phyloP scores from a whole-genome alignment of 495 filamentous ascomycete genomes.

The Penicillium egyptiacum region DNA sequence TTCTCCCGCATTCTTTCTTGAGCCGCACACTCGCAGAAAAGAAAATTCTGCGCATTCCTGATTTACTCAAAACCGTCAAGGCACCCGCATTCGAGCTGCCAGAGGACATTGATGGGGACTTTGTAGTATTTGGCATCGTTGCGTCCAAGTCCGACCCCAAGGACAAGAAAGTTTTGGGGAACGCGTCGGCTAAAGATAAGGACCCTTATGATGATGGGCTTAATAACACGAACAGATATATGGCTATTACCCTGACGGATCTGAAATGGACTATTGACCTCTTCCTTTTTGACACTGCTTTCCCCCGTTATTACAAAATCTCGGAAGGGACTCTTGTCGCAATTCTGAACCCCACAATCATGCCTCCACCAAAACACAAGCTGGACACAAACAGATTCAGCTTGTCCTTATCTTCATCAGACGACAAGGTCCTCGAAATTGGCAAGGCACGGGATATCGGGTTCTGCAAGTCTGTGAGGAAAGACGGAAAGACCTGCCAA shows the following conservation, averaged over 20 bases:
- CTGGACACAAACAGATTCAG: slow-evolving; percentile 79
- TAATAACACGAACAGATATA: slow-evolving; percentile 73
- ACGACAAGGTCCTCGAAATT: slow-evolving; percentile 87
- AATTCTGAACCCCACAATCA: slow-evolving; percentile 87
- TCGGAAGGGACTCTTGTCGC: slow-evolving; percentile 83
- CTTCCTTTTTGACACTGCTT: slow-evolving; percentile 88
- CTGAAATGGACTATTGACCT: slow-evolving; percentile 88
- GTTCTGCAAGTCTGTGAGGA: slow-evolving; percentile 81
- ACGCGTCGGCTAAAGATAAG: slow-evolving; percentile 40
- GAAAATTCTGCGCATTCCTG: slow-evolving; percentile 73
- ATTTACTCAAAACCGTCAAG: slow-evolving; percentile 77
- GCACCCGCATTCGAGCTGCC: slow-evolving; percentile 83
- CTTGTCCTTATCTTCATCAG: slow-evolving; percentile 75
- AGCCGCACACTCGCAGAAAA: slow-evolving; percentile 73
- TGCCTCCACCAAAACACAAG: slow-evolving; percentile 74
- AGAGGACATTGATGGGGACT: slow-evolving; percentile 81
- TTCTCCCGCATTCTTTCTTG: slow-evolving; percentile 78
- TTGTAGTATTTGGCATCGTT: slow-evolving; percentile 82
- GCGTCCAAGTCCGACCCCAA: slow-evolving; percentile 81
- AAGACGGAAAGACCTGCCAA: slow-evolving; percentile 77
- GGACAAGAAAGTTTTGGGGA: slow-evolving; percentile 57
- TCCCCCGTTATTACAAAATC: slow-evolving; percentile 88
- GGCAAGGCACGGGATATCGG: slow-evolving; percentile 82
- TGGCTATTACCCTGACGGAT: slow-evolving; percentile 86
- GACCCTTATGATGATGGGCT: slow-evolving; percentile 55